These are phyloP conservation scores for Phytophthora foliorum DNA, from an alignment of 352 stramenopile genomes.

Conservation along the genomic window DNA sequence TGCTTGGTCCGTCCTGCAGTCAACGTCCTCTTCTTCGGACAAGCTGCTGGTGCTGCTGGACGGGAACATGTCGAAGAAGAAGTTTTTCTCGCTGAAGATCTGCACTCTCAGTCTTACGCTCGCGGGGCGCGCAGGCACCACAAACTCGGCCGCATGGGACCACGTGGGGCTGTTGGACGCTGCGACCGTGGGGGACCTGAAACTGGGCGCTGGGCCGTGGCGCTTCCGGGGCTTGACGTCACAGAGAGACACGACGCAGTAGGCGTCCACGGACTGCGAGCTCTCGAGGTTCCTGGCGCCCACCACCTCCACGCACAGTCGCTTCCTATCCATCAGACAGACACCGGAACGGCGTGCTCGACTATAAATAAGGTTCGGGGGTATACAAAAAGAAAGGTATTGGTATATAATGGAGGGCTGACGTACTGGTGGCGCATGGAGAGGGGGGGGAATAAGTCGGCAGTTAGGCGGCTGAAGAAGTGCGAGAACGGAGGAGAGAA, in stretches of 20 bases:
- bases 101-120: constrained; percentile 49
- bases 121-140: constrained; percentile 28
- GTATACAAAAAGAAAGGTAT: constrained; percentile 18
- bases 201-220: constrained; percentile 23
- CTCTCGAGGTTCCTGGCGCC: constrained; percentile 77
- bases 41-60: constrained; percentile 25
- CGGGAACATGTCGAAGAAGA: constrained; percentile 91
- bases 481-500: background rate
- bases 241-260: constrained; percentile 67
- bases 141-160: constrained; percentile 55
- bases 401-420: too few species aligned
- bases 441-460: constrained; percentile 1
- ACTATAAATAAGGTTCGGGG: constrained; percentile 15
- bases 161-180: constrained; percentile 51
- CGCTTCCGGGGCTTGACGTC: constrained; percentile 30
- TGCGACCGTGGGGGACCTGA: constrained; percentile 46
- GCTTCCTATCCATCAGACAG: constrained; percentile 40
- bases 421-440: constrained; percentile 40
- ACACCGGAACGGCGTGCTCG: background rate
- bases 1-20: constrained; percentile 1
- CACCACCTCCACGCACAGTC: constrained; percentile 78
- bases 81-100: constrained; percentile 79
- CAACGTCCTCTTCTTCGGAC: constrained; percentile 19
- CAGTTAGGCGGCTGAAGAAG: background rate
- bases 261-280: constrained; percentile 66